Base-by-base conservation (phyloP, 2,329 filamentous ascomycete species). In the Exophiala dermatitidis region DNA sequence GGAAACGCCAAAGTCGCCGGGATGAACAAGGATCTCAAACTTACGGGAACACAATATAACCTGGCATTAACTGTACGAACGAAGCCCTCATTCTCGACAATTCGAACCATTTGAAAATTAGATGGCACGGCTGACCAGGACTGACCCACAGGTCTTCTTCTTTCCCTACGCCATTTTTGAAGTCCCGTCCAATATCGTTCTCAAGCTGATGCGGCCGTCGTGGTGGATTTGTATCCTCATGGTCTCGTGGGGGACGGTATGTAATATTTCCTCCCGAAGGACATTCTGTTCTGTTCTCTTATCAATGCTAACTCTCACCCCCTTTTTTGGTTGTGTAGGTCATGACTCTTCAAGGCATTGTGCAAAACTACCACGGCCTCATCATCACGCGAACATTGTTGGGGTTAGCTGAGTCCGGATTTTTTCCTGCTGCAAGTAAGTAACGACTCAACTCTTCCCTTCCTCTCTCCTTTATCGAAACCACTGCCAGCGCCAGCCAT, bases 151-250 rank as follows among this genome's bases (percentile, higher is more conserved):
- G 43, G 42, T 62, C 64, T 90, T 90, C 73, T 91, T 90, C 69
- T 78, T 90, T 1, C 86, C 87, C 0, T 46, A 51, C 47, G 43
- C 12, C 3, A 33, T 48, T 5, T 81, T 79, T 64, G 82, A 85
- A 62, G 67, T 85, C 5, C 83, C 83, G 1, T 81, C 78, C 58
- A 85, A 85, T 60, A 69, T 85, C 0, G 71, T 85, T 5, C 69
- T 85, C 46, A 85, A 84, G 62, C 41, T 55, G 3, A 45, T 55
- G 31, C 38, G 50, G 10, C 57, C 59, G 5, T 53, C 72, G 1
- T 58, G 74, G 48, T 61, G 60, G 63, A 49, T 71, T 30, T 63
- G 64, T 3, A 59, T 54, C n/a, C 56, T 67, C 8, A 66, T 67
- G 62, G 49, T 72, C 9, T 64, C 64, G 2, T 77, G 74, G 75